Evolutionary conservation across 768 basidiomycete genomes (phyloP), one percentile per base, ranked within the genome.

Genomic region (Gloeostereum incarnatum): DNA sequence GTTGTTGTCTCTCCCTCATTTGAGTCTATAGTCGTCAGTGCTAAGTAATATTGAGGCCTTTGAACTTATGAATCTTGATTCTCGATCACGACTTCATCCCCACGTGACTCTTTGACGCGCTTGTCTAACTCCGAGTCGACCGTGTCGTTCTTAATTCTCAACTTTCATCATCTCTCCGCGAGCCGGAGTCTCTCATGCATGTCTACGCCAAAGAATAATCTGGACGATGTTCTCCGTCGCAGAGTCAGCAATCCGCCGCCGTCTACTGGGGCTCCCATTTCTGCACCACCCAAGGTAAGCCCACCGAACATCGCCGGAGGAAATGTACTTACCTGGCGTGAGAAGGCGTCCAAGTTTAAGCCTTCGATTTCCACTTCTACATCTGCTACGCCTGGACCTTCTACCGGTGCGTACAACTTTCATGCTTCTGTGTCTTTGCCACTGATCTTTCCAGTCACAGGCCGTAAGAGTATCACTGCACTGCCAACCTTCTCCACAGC

Each of bases 401-500:
- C 16, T 31, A 11, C 9, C 31, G 5, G 5, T 38, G 32, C 17
- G 7, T 16, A 29, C 14, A 29, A 24, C 35, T 32, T 33, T 25
- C 20, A 29, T 20, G 29, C 31, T 33, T 35, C 39, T 36, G 21
- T 33, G 2, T 36, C 43, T 14, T 40, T 37, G 4, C 35, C 31
- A 25, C 19, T 41, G 25, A 36, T 13, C 20, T 20, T 17, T 21
- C 31, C 18, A 6, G 25, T 31, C 36, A 63, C 57, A 31, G n/a
- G 57, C 48, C 14, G 57, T 52, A 40, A 27, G 43, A 39, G 35
- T 55, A 19, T 20, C 49, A 42, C 54, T 7, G 48, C 35, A 2
- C 55, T 69, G 2, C 58, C 68, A 0, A 57, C 66, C 1, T 69
- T 72, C 44, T 63, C 67, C 1, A 71, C 73, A 0, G 61, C 73